Evolutionary conservation across 805 yeast genomes (phyloP).

Genomic region (Saccharomycopsis sp.): DNA sequence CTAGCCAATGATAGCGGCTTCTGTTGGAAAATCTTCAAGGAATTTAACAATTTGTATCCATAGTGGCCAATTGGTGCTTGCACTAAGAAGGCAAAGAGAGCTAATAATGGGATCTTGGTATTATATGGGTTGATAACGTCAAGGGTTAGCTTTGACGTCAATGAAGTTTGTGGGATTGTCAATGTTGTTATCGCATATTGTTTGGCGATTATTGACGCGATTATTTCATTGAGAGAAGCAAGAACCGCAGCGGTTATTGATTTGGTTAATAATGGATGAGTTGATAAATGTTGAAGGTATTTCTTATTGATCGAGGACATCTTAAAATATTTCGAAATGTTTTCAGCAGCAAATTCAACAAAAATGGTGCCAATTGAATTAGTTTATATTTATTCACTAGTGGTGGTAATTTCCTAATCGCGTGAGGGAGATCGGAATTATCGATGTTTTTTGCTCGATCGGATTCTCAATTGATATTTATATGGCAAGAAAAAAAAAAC

Average conservation of each 20-base stretch:
- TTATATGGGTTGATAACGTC: constrained; percentile 36
- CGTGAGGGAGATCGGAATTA: no score
- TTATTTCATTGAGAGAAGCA: constrained; percentile 50
- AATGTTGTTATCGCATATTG: constrained; percentile 31
- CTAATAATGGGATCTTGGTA: constrained; percentile 44
- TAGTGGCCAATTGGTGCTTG: constrained; percentile 55
- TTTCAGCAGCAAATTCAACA: no score
- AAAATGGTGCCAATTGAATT: no score
- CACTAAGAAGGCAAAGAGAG: constrained; percentile 46
- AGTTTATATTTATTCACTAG: no score
- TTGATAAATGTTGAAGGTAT: constrained; percentile 34
- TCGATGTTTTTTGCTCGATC: no score
- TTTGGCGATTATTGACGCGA: constrained; percentile 45
- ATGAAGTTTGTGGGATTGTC: constrained; percentile 24
- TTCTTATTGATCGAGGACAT: constrained; percentile 22
- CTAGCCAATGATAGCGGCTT: constrained; percentile 34
- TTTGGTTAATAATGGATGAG: constrained; percentile 53
- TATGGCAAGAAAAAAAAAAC: no score
- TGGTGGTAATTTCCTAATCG: no score
- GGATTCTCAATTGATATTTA: no score
- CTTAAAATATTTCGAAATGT: no score
- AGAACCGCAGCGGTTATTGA: constrained; percentile 48
- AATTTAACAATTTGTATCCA: constrained; percentile 41
- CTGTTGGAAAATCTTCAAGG: constrained; percentile 26
- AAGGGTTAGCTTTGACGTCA: constrained; percentile 12